phyloP scores from a whole-genome alignment of 495 filamentous ascomycete genomes.

The Letharia columbiana region DNA sequence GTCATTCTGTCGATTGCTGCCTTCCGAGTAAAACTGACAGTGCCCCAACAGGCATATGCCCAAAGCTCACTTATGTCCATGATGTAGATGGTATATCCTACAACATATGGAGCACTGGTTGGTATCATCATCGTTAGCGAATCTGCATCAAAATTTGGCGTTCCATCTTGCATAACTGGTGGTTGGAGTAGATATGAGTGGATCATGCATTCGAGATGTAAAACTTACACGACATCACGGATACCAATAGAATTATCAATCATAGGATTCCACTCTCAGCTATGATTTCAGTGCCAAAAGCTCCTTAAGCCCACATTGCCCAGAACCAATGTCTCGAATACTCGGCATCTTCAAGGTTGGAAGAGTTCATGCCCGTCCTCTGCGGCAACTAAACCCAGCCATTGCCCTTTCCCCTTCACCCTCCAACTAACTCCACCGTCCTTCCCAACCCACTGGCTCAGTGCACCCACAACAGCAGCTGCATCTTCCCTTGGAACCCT shows the following conservation, averaged over 20 bases:
- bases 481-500: slow-evolving; percentile 65
- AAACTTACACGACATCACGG: not conserved
- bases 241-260: not conserved
- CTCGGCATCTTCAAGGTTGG: not conserved
- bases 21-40: slow-evolving; percentile 27
- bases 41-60: slow-evolving; percentile 56
- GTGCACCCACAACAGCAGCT: slow-evolving; percentile 54
- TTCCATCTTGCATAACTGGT: slow-evolving; percentile 3
- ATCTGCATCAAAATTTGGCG: slow-evolving; percentile 9
- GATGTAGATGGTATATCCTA: slow-evolving; percentile 35
- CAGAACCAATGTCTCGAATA: not conserved
- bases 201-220: not conserved
- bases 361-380: slow-evolving; percentile 31
- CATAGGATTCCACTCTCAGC: not conserved
- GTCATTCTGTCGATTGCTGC: slow-evolving; percentile 20
- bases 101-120: not conserved
- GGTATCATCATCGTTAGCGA: slow-evolving; percentile 13
- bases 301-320: not conserved
- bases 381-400: slow-evolving; percentile 39
- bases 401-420: slow-evolving; percentile 48
- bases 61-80: slow-evolving; percentile 69
- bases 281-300: not conserved
- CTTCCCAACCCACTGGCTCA: slow-evolving; percentile 39
- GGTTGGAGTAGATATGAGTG: slow-evolving; percentile 5
- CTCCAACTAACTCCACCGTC: slow-evolving; percentile 45